phyloP scores from a whole-genome alignment of 2,329 filamentous ascomycete species.

The Berkeleyomyces rouxiae region DNA sequence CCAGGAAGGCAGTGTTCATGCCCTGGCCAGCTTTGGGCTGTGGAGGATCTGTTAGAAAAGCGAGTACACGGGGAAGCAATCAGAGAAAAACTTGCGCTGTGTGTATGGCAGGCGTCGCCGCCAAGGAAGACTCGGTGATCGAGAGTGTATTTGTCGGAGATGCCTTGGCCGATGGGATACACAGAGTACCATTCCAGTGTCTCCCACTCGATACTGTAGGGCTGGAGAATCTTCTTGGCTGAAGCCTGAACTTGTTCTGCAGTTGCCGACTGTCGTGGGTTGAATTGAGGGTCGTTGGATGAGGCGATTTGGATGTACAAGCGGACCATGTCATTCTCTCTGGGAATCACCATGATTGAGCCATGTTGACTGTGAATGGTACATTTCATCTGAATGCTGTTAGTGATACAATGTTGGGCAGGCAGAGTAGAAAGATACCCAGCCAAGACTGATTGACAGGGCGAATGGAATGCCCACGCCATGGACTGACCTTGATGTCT shows the following conservation, averaged over 20 bases:
- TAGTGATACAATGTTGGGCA: constrained; percentile 27
- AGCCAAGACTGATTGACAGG: background rate
- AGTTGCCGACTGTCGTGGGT: constrained; percentile 45
- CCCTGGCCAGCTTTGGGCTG: constrained; percentile 62
- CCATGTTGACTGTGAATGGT: constrained; percentile 59
- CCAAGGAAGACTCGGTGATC: constrained; percentile 57
- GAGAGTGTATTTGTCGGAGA: constrained; percentile 49
- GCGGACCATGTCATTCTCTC: constrained; percentile 45
- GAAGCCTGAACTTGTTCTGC: constrained; percentile 46
- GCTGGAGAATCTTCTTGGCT: constrained; percentile 47
- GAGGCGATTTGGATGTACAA: constrained; percentile 53
- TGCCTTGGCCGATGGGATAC: constrained; percentile 61
- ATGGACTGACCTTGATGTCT: constrained; percentile 46
- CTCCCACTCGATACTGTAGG: constrained; percentile 52
- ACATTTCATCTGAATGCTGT: constrained; percentile 42
- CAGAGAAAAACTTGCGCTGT: constrained; percentile 37
- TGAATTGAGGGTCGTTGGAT: constrained; percentile 43
- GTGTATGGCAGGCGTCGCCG: constrained; percentile 66
- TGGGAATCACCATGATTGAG: constrained; percentile 64
- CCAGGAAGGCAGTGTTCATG: constrained; percentile 66
- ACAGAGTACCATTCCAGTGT: constrained; percentile 58
- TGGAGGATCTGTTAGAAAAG: constrained; percentile 28
- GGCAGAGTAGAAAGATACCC: background rate
- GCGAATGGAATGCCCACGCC: background rate
- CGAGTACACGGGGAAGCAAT: background rate